Evolutionary conservation across 75 land plant species (phyloP).

Genomic region (Sequoia sempervirens): DNA sequence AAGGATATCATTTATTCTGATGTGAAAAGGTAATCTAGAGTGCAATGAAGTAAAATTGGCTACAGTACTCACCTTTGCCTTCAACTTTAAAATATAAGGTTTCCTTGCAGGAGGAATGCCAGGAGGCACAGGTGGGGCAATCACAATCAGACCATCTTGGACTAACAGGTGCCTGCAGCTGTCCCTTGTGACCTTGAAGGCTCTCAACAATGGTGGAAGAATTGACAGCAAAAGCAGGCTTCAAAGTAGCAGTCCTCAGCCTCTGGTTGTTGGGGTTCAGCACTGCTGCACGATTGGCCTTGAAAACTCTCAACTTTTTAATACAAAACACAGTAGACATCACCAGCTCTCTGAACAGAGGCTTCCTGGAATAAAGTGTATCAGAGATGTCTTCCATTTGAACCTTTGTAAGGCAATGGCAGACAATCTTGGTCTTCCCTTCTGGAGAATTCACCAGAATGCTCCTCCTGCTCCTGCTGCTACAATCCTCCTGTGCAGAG

Average conservation of each 20-base stretch:
- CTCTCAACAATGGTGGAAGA: slow-evolving; percentile 50
- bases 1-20: background rate
- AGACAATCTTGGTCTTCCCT: slow-evolving; percentile 34
- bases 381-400: slow-evolving; percentile 70
- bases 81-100: slow-evolving; percentile 40
- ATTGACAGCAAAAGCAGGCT: slow-evolving; percentile 25
- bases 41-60: background rate
- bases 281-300: background rate
- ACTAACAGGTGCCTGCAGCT: slow-evolving; percentile 11
- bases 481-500: slow-evolving; percentile 22
- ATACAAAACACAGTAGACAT: slow-evolving; percentile 14
- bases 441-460: slow-evolving; percentile 52
- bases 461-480: slow-evolving; percentile 31
- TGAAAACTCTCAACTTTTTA: slow-evolving; percentile 16
- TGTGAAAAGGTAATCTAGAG: background rate
- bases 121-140: slow-evolving; percentile 60
- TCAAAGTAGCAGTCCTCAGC: background rate
- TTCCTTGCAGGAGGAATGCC: slow-evolving; percentile 46
- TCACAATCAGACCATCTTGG: slow-evolving; percentile 85
- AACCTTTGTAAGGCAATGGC: slow-evolving; percentile 34
- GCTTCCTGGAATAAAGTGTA: slow-evolving; percentile 52
- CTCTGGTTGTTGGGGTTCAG: background rate
- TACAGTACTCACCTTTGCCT: slow-evolving; percentile 33
- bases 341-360: slow-evolving; percentile 39
- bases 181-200: slow-evolving; percentile 37